These are phyloP conservation scores for Wickerhamomyces kurtzmanii DNA, from an alignment of 805 yeast species.

Conservation along the genomic window DNA sequence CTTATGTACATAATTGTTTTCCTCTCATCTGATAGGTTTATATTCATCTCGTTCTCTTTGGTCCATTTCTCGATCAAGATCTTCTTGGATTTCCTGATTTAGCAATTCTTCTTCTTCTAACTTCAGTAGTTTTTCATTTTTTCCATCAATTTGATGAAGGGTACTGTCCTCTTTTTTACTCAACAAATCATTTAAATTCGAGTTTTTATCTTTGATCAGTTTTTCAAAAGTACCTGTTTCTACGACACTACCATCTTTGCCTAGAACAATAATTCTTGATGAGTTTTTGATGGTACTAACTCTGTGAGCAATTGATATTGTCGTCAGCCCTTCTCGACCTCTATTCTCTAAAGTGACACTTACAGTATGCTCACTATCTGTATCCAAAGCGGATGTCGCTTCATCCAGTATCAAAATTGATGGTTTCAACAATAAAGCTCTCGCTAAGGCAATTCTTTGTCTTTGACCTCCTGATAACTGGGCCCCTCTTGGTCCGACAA, in stretches of 20 bases:
- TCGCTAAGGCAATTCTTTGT: slow-evolving; percentile 85
- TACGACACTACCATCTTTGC: slow-evolving; percentile 61
- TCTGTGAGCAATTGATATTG: slow-evolving; percentile 88
- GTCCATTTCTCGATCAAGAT: no score
- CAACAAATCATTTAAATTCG: slow-evolving; percentile 24
- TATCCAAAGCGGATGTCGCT: slow-evolving; percentile 90
- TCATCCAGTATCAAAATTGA: slow-evolving; percentile 80
- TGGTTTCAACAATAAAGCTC: slow-evolving; percentile 76
- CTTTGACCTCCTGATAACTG: slow-evolving; percentile 94
- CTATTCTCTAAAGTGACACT: slow-evolving; percentile 59
- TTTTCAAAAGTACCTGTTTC: slow-evolving; percentile 57
- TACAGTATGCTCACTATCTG: slow-evolving; percentile 79
- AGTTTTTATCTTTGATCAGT: slow-evolving; percentile 29
- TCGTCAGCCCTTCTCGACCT: slow-evolving; percentile 49
- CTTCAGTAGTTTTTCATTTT: no score
- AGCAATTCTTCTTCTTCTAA: slow-evolving; percentile 1
- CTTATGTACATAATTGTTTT: no score
- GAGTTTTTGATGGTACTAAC: slow-evolving; percentile 80
- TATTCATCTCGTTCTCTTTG: no score
- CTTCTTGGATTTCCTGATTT: slow-evolving; percentile 4
- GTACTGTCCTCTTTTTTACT: slow-evolving; percentile 18
- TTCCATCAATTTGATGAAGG: background rate
- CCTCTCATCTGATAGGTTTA: no score
- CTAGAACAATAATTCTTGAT: slow-evolving; percentile 71
- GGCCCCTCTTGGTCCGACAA: slow-evolving; percentile 79